Percentiles rank a stretch among this genome's conserved stretches.
These are phyloP conservation scores for Apiospora kogelbergensis DNA, from an alignment of 2,329 filamentous ascomycete species.

Conservation along the genomic window DNA sequence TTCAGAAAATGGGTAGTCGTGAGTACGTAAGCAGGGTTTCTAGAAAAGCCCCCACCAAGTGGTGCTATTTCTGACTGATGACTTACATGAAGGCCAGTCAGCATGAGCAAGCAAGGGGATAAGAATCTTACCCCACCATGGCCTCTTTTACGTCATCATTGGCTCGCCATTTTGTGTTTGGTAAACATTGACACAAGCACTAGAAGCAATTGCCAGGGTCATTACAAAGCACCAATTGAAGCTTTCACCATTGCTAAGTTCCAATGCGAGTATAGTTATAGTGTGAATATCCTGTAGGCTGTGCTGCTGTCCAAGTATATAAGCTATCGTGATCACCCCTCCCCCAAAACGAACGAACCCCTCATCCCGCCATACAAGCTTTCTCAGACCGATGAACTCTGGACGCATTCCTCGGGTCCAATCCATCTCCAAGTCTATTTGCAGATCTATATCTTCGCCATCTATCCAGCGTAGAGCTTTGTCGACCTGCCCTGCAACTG, in stretches of 20 bases:
- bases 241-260: no score
- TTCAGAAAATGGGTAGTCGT: no score
- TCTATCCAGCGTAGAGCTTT: background rate
- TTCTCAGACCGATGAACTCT: conserved; percentile 19
- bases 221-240: conserved; percentile 19
- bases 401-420: conserved; percentile 15
- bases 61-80: conserved; percentile 13
- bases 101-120: conserved; percentile 3
- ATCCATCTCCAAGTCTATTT: conserved; percentile 7
- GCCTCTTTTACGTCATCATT: conserved; percentile 16
- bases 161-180: background rate
- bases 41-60: no score
- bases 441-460: background rate
- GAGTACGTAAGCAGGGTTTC: no score
- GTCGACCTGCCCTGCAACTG: conserved; percentile 1
- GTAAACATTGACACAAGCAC: background rate
- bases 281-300: no score
- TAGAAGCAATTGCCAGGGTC: background rate
- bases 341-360: background rate
- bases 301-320: background rate
- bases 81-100: conserved; percentile 15
- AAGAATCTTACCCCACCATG: conserved; percentile 4
- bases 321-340: conserved; percentile 3
- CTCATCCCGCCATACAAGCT: conserved; percentile 7
- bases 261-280: no score